Evolutionary conservation across 2,329 filamentous ascomycete genomes (phyloP), one percentile per base, ranked within the genome.

Genomic region (Leptosphaerulina australis): DNA sequence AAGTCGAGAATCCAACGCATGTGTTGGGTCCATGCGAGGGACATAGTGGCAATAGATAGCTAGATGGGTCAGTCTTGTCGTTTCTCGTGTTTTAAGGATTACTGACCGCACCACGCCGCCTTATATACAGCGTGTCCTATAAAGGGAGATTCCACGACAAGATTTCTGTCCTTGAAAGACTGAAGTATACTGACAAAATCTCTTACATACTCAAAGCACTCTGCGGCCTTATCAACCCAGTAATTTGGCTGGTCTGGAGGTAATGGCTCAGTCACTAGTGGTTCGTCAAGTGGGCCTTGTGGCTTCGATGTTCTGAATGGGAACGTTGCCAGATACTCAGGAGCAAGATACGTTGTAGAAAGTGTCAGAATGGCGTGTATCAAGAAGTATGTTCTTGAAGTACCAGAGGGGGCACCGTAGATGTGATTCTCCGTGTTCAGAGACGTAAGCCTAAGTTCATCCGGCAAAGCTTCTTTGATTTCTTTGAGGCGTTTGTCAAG

Each of bases 101-200:
- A 61, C 70, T 56, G 63, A 74, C 72, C 84, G 12, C 83, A 78
- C 60, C 88, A 87, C 0, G 83, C 81, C 0, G 86, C 85, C 9
- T 81, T 83, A 77, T 86, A 90, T 29, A 87, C 77, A 2, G 86
- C 82, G 62, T 88, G 90, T 3, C 83, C 79, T 3, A 86, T 80
- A 25, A 88, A 79, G 0, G 86, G 85, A 1, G 87, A 90, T 68
- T 89, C 83, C 1, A 86, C 83, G 2, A 88, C 73, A 46, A 82
- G 82, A 45, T 82, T 79, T 67, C 78, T 80, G 44, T 82, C 75
- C 48, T 84, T 79, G 61, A 83, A 86, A 3, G 84, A 82, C 11
- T 81, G 78, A 12, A 88, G 80, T 21, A 91, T 74, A 44, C 88
- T 81, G 33, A 87, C 79, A 51, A 90, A 85, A 18, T 85, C 81